Conservation (phyloP, 2,329 filamentous ascomycete species). For the Botrytis sinoallii region DNA sequence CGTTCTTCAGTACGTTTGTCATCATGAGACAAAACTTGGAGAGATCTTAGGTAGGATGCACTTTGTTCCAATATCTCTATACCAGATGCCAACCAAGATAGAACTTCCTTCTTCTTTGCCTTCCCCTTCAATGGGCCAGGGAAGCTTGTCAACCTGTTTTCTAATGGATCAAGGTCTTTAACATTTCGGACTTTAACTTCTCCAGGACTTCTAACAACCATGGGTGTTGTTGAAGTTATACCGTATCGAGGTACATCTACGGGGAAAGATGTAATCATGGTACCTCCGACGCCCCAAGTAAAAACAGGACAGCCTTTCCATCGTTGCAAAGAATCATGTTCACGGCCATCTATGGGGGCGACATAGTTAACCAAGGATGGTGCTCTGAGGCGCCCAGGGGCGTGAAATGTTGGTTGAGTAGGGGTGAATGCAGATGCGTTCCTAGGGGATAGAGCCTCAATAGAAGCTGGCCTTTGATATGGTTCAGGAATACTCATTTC, state of each 20-base stretch:
- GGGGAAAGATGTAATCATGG: slow-evolving; percentile 80
- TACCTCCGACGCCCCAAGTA: slow-evolving; percentile 83
- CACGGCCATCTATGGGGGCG: slow-evolving; percentile 61
- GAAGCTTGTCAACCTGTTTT: slow-evolving; percentile 74
- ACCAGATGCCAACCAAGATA: slow-evolving; percentile 74
- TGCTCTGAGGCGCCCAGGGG: slow-evolving; percentile 45
- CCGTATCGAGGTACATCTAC: slow-evolving; percentile 84
- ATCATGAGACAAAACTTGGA: slow-evolving; percentile 52
- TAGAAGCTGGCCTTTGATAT: slow-evolving; percentile 53
- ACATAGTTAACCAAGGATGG: slow-evolving; percentile 57
- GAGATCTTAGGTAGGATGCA: slow-evolving; percentile 41
- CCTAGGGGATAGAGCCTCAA: slow-evolving; percentile 34
- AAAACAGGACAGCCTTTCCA: slow-evolving; percentile 91
- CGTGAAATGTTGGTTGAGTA: slow-evolving; percentile 18
- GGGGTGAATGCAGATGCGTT: slow-evolving; percentile 19
- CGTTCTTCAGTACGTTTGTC: slow-evolving; percentile 77
- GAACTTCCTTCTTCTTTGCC: slow-evolving; percentile 90
- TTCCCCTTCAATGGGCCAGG: slow-evolving; percentile 88
- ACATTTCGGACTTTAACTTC: slow-evolving; percentile 75
- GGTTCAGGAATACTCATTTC: slow-evolving; percentile 40
- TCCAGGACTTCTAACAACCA: slow-evolving; percentile 78
- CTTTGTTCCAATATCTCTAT: slow-evolving; percentile 70
- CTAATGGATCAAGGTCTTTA: slow-evolving; percentile 68
- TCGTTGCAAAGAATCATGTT: slow-evolving; percentile 75
- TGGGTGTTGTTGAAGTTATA: slow-evolving; percentile 63